Base-by-base conservation (phyloP, 2,329 filamentous ascomycete species). In the Botryotinia globosa region DNA sequence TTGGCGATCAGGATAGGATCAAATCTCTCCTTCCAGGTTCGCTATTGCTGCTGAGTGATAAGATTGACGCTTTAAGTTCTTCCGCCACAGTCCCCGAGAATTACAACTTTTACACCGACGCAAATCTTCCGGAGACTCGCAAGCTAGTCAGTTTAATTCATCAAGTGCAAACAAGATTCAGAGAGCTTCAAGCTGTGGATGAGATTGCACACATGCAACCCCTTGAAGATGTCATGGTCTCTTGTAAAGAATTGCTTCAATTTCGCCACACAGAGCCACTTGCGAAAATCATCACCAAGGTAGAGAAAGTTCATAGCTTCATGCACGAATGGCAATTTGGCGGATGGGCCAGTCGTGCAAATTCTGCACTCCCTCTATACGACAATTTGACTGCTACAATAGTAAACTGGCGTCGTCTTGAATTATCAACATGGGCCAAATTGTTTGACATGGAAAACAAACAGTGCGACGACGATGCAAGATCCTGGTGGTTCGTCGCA, bases 401-500 rank as follows among this genome's bases (percentile, higher is more conserved):
- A 69, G 91, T 98, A 72, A 89, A 88, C 79, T 99, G 97, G 97
- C 89, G 96, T 74, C 91, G 94, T 73, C 85, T 99, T 45, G 96
- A 99, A 80, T 85, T 99, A 39, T 92, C 92, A 0, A 98, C 95
- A 0, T 99, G 96, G 96, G 90, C 92, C 51, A 92, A 91, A 59
- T 83, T 99, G 4, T 91, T 99, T 74, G 93, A 97, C 77, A 89
- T 92, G 81, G 96, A 99, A 81, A 87, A 90, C 54, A 86, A 88
- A 70, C 94, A 92, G 78, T 94, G 91, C 77, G 85, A 90, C 34
- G 88, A 93, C 66, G 91, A 94, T 79, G 94, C 95, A 3, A 91
- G 90, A 77, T 91, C 92, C 25, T 99, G 96, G 96, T 99, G 94
- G 91, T 99, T 98, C 78, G 87, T 98, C 74, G 94, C 95, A 1